phyloP scores from a whole-genome alignment of 495 filamentous ascomycete genomes.

The Hamigera avellanea region DNA sequence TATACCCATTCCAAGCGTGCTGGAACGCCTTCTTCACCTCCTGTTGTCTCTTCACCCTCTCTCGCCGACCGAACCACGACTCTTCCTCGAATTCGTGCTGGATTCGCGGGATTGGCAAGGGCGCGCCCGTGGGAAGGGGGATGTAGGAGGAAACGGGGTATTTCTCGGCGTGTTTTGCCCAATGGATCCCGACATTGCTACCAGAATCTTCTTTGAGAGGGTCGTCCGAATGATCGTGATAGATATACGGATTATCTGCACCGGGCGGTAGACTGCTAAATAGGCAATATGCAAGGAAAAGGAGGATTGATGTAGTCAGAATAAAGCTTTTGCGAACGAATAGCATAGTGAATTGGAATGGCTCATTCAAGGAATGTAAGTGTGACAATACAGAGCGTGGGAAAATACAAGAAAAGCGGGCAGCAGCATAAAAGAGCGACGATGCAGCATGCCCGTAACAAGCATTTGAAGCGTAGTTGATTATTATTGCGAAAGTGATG shows the following conservation, averaged over 20 bases:
- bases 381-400: neutral
- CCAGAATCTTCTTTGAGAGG: neutral
- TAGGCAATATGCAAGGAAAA: slow-evolving; percentile 12
- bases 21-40: slow-evolving; percentile 59
- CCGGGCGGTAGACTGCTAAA: slow-evolving; percentile 19
- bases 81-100: slow-evolving; percentile 42
- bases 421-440: slow-evolving; percentile 1
- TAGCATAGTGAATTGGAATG: slow-evolving; percentile 10
- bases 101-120: slow-evolving; percentile 35
- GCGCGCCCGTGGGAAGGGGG: slow-evolving; percentile 30
- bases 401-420: slow-evolving; percentile 1
- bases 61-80: slow-evolving; percentile 17
- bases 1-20: slow-evolving; percentile 68
- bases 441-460: slow-evolving; percentile 3
- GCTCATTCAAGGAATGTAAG: slow-evolving; percentile 5
- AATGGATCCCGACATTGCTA: slow-evolving; percentile 18
- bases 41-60: slow-evolving; percentile 31
- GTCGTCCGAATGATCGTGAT: neutral
- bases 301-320: slow-evolving; percentile 9
- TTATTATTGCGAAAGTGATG: too few relatives aligned
- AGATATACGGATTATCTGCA: slow-evolving; percentile 3
- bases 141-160: slow-evolving; percentile 38
- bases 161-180: slow-evolving; percentile 30
- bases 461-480: too few relatives aligned
- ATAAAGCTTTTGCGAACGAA: slow-evolving; percentile 15